Percentiles rank a stretch among this genome's conserved stretches.
Evolutionary conservation across 306 rosid genomes (phyloP).

Genomic region (Prunus mongolica): DNA sequence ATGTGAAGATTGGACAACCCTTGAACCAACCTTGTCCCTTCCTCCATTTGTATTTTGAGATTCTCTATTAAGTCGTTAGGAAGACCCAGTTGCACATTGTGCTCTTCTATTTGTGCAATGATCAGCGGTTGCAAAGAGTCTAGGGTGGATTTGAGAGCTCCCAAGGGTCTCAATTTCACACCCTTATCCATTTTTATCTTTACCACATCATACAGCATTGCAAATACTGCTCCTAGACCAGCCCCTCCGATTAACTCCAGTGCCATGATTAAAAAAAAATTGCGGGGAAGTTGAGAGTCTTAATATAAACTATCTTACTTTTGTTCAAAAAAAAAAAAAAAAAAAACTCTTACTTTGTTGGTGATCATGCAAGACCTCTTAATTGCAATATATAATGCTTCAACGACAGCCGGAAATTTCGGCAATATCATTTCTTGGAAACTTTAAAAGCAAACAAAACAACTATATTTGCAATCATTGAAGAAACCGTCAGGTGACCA

Average conservation of each 20-base stretch:
- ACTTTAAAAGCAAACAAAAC: too few species aligned
- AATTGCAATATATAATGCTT: too few species aligned
- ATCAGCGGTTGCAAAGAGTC: neutral
- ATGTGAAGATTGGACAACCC: neutral
- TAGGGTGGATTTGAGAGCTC: neutral
- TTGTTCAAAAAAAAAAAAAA: too few species aligned
- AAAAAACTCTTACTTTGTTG: too few species aligned
- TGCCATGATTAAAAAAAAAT: neutral
- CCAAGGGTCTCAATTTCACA: neutral
- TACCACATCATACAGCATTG: neutral
- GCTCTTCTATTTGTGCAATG: neutral
- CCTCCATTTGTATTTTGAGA: neutral
- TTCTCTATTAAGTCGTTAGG: neutral
- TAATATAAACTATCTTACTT: too few species aligned
- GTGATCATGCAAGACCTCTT: too few species aligned
- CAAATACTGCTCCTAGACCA: conserved; percentile 1
- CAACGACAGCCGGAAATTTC: too few species aligned
- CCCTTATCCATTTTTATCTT: neutral
- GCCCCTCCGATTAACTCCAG: neutral
- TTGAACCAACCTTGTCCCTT: neutral
- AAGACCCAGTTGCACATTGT: neutral
- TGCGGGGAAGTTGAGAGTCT: too few species aligned
- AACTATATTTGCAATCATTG: too few species aligned
- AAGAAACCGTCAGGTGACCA: too few species aligned
- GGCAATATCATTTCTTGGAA: too few species aligned